Conservation (phyloP, 352 stramenopile genomes). For the Globisporangium canariense region DNA sequence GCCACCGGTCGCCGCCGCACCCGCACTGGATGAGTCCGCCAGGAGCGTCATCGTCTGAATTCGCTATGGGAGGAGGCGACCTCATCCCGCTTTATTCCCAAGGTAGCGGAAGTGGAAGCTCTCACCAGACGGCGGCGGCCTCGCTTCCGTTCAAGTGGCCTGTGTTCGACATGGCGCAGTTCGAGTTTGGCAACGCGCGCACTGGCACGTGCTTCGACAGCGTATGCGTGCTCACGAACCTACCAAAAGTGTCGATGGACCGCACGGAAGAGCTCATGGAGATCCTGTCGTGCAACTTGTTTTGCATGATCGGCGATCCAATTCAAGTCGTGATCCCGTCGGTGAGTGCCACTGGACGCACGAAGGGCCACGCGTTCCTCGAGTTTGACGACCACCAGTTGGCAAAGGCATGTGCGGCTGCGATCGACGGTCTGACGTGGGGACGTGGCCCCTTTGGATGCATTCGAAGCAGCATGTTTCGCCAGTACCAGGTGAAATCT, state of each 20-base stretch:
- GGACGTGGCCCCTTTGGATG: slow-evolving; percentile 51
- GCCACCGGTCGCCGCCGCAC: slow-evolving; percentile 17
- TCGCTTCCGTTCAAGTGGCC: slow-evolving; percentile 79
- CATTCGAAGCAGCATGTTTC: slow-evolving; percentile 74
- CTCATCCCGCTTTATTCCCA: background rate
- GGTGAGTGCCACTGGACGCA: slow-evolving; percentile 48
- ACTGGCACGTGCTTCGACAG: slow-evolving; percentile 76
- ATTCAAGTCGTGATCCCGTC: slow-evolving; percentile 83
- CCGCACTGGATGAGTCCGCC: background rate
- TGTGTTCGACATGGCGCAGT: slow-evolving; percentile 88
- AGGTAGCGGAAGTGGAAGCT: background rate
- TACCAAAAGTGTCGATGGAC: slow-evolving; percentile 74
- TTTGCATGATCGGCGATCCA: slow-evolving; percentile 75
- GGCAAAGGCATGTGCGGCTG: slow-evolving; percentile 46
- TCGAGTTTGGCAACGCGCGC: slow-evolving; percentile 82
- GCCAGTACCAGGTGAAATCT: slow-evolving; percentile 76
- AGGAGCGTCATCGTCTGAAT: background rate
- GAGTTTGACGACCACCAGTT: slow-evolving; percentile 76
- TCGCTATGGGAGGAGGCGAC: background rate
- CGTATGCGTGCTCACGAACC: slow-evolving; percentile 80
- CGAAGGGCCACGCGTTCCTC: slow-evolving; percentile 79
- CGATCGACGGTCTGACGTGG: slow-evolving; percentile 74
- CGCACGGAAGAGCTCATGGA: slow-evolving; percentile 75
- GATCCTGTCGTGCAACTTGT: slow-evolving; percentile 68
- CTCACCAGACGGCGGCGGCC: slow-evolving; percentile 9